Evolutionary conservation across 163 green algal genomes (phyloP), one percentile per base, ranked within the genome.

Genomic region (Scenedesmus sp.): DNA sequence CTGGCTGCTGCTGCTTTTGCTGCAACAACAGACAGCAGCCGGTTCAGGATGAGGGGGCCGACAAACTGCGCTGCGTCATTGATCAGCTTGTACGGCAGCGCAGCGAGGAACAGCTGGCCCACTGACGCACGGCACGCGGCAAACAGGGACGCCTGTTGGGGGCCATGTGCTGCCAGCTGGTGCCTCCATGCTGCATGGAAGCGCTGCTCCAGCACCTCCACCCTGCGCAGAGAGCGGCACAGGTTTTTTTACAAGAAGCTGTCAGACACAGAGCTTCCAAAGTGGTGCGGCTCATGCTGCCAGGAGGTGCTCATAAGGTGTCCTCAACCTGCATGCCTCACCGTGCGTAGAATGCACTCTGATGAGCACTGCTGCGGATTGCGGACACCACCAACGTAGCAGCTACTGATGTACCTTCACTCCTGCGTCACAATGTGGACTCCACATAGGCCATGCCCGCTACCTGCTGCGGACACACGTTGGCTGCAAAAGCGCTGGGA

Each of bases 31-130:
- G 88, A 85, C 56, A 98, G 94, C 86, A 98, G 95, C 37, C 94
- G 88, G 89, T 97, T 97, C 65, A 98, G 87, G 80, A 97, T 96
- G 20, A 96, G 61, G 0, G 96, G 96, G 3, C 93, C 95, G 1
- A 96, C 92, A 85, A 98, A 98, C 89, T 98, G 96, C 24, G 94
- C 92, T 1, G 91, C 88, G 68, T 98, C 96, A 78, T 95, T 95
- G 5, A 96, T 4, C 15, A 97, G 76, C 82, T 95, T 94, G 87
- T 89, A 94, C 0, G 89, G 93, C 53, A 95, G 43, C 9, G 91
- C 91, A 43, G 73, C 44, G 0, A 93, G 35, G 73, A 94, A 92
- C 22, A 92, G 40, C 16, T 59, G 40, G 0, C 84, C 49, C 12
- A 87, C 84, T 2, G 89, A 87, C 0, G 72, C 72, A 53, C 78